Evolutionary conservation across 2,329 filamentous ascomycete species (phyloP), one percentile per base, ranked within the genome.

Genomic region (Trematosphaeria pertusa): DNA sequence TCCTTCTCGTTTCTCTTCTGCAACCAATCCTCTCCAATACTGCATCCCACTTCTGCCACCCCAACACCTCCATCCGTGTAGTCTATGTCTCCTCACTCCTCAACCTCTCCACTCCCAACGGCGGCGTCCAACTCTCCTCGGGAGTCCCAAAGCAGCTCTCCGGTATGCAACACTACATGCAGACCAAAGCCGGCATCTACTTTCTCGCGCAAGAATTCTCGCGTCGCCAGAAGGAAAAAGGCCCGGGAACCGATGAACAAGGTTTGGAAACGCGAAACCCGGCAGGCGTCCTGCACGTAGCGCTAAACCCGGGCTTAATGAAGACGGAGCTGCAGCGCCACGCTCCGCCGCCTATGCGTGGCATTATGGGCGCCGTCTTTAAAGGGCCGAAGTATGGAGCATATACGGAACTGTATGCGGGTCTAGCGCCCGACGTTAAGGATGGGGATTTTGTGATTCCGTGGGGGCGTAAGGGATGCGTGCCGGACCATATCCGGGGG

Each of bases 371-470:
- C n/a, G 26, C 28, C 3, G 15, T 54, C 4, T 36, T 49, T 18
- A 60, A 60, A 28, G 32, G 17, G 1, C 39, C 46, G 1, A 48
- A 54, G 30, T 54, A 50, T 21, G 54, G 51, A 4, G 56, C 49
- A 10, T 59, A 58, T 24, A 62, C 59, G 3, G 48, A 56, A 40
- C 34, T 64, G 24, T 60, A 58, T 36, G 58, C 56, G 15, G 58
- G 55, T 2, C 30, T 62, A 5, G 44, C 52, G 10, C 50, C 54
- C 9, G 43, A 55, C 11, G 42, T 58, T 6, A 41, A 50, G 12
- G 50, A 45, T 31, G 49, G 56, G 2, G 51, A 49, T 20, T 59
- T 52, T 36, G 44, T 53, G 5, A 42, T 58, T 12, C 61, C 58
- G 4, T 62, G 59, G 59, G 61, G 58, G 2, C 34, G 58, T 26